Percentiles rank a stretch among this genome's conserved stretches.
These are phyloP conservation scores for Citrus sp. DNA, from an alignment of 345 rosid genomes.

Conservation along the genomic window DNA sequence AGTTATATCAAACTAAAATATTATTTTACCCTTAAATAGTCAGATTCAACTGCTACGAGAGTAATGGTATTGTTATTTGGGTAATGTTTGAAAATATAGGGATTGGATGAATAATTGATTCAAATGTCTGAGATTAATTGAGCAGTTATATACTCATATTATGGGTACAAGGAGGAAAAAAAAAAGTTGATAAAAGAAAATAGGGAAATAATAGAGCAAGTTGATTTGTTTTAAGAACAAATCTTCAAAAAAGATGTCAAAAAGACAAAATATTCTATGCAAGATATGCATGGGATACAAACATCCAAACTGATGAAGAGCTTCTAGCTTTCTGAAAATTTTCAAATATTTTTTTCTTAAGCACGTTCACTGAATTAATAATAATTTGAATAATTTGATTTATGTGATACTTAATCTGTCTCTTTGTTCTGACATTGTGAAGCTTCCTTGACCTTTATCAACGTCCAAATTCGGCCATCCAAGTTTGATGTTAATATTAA, in stretches of 20 bases:
- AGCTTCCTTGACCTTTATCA: slow-evolving; percentile 27
- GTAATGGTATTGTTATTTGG: no score
- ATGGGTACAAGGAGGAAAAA: background rate
- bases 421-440: slow-evolving; percentile 21
- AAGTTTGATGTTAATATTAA: slow-evolving; percentile 14
- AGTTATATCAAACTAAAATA: no score
- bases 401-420: slow-evolving; percentile 12
- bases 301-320: background rate
- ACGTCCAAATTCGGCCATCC: slow-evolving; percentile 30
- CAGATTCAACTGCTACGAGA: no score
- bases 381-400: no score
- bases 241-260: slow-evolving; percentile 1
- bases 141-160: no score
- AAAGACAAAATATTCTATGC: slow-evolving; percentile 7
- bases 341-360: slow-evolving; percentile 7
- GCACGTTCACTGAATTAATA: slow-evolving; percentile 15
- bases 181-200: background rate
- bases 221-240: background rate
- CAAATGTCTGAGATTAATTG: no score
- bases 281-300: slow-evolving; percentile 2
- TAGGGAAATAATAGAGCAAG: background rate
- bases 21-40: no score
- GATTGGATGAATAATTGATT: no score
- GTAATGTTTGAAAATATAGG: no score
- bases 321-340: background rate